Evolutionary conservation across 495 filamentous ascomycete genomes (phyloP), one percentile per base, ranked within the genome.

Genomic region (Stereocaulon alpinum): DNA sequence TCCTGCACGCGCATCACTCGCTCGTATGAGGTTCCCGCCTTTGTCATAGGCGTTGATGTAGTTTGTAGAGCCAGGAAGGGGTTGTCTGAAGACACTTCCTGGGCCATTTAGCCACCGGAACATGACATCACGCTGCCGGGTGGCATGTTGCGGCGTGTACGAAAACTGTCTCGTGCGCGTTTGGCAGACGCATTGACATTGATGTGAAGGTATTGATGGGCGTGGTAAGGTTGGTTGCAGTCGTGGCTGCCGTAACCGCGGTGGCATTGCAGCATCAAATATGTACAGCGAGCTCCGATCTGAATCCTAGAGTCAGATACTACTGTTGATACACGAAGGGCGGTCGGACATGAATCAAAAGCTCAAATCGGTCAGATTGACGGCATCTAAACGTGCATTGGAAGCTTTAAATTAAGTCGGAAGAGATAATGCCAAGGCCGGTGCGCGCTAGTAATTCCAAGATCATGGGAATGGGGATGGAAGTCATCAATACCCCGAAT

Each of bases 31-130:
- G 55, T 71, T 61, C 44, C 74, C 72, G 44, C 65, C 56, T 56
- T 63, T 70, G 68, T 78, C 73, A 60, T 76, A 77, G 18, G 74
- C 71, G 48, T 73, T 73, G 47, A 91, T 64, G 63, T 90, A 89
- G 56, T 89, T 89, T 5, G 84, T 83, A n/a, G 72, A 69, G 22
- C 79, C 79, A 1, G 78, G 77, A 4, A 74, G 68, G 44, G 84
- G 83, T 22, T 80, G 68, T 53, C 80, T 80, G 53, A 83, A 80
- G 11, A 59, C 63, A 30, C 71, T 65, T 29, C 87, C 87, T 15
- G 78, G 74, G 10, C 74, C 77, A 52, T 77, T 77, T 12, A 91
- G 73, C 87, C 87, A 92, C 58, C 69, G 70, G 59, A 80, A 87
- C 77, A 91, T 88, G 14, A 70, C 60, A 54, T 73, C 72, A 47